Evolutionary conservation across 495 filamentous ascomycete species (phyloP), one percentile per base, ranked within the genome.

Genomic region (Entonaema liquescens): DNA sequence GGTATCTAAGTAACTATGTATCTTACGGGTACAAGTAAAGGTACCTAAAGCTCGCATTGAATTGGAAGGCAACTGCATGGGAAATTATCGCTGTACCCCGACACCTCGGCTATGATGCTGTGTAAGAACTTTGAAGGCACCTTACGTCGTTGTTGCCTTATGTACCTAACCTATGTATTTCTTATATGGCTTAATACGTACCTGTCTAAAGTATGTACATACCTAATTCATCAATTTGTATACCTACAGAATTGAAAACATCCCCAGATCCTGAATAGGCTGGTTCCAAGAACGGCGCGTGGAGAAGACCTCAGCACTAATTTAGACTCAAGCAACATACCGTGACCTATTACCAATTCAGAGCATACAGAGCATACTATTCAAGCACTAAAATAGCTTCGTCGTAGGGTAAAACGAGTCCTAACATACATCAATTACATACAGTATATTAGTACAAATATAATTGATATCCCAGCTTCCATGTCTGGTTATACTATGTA

Each of bases 21-120:
- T 31, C 15, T 17, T 5, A 2, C 26, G 17, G 8, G 28, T n/a
- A n/a, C n/a, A n/a, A n/a, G n/a, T n/a, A n/a, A 4, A 33, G 0
- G 0, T 54, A 54, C n/a, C 13, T 53, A 52, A 52, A 28, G 29
- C 2, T 52, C 26, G 19, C 17, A 19, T 49, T 49, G 19, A 49
- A 25, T n/a, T n/a, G n/a, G n/a, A n/a, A 49, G 7, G 40, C n/a
- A 44, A 6, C n/a, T 19, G 40, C 42, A 47, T 9, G 17, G 38
- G 26, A 29, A 36, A 26, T 25, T 65, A 65, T 65, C 25, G 36
- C 28, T 57, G 33, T 65, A 65, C 25, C 52, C 21, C 25, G 19
- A 40, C 13, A 49, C n/a, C 54, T 64, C 62, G 28, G 54, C 53
- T 58, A 58, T 65, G 29, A 15, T 50, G 36, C 36, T 64, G 35